Conservation (phyloP, 257 asterid genomes). For the Fraxinus americana region DNA sequence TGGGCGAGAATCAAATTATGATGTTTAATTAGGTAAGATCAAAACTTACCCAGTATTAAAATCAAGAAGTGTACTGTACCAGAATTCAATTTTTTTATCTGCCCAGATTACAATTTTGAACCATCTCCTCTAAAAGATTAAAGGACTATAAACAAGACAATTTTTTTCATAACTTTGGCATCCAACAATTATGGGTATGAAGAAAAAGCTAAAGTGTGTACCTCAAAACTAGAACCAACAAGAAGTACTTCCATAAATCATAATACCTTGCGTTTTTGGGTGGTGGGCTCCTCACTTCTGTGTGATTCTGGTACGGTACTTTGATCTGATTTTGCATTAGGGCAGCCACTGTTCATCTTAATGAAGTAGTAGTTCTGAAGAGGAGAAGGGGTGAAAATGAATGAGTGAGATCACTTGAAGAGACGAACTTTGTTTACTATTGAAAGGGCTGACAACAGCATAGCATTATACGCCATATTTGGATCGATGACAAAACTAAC, state of each 20-base stretch:
- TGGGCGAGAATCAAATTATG: too few relatives aligned
- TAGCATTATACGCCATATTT: background rate
- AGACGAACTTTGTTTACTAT: background rate
- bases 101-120: background rate
- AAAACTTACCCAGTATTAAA: background rate
- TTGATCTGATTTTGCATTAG: background rate
- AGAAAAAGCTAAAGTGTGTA: background rate
- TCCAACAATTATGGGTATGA: background rate
- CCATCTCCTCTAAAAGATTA: background rate
- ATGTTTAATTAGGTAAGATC: background rate
- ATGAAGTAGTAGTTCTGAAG: background rate
- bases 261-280: background rate
- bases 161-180: background rate
- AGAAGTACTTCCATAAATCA: background rate
- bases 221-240: background rate
- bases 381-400: background rate
- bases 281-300: background rate
- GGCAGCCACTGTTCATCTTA: background rate
- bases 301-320: background rate
- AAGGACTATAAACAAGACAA: background rate
- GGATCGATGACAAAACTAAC: background rate
- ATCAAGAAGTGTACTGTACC: background rate
- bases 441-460: background rate
- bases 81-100: background rate
- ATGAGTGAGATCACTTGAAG: background rate